A percentile compares a stretch with the other conserved stretches of the same genome.
phyloP scores from a whole-genome alignment of 2,329 filamentous ascomycete genomes.

The Capronia epimyces region DNA sequence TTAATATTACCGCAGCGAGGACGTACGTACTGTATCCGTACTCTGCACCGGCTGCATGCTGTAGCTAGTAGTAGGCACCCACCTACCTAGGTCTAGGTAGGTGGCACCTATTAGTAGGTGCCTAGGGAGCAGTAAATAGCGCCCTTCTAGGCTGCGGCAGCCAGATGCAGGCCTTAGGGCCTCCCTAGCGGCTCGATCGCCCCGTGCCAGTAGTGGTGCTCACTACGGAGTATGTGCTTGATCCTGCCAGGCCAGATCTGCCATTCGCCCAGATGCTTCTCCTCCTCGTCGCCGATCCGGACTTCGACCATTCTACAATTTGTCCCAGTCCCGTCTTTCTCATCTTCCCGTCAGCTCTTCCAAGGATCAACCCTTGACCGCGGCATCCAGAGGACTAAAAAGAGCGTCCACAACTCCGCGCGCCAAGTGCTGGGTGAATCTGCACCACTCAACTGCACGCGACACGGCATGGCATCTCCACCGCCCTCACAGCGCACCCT shows the following conservation, averaged over 20 bases:
- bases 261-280: neutral
- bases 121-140: too few relatives aligned
- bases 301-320: constrained; percentile 4
- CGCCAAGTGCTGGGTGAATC: neutral
- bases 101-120: too few relatives aligned
- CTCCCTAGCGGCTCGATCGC: neutral
- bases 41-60: too few relatives aligned
- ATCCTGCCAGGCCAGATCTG: neutral
- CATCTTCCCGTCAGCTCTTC: neutral
- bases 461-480: neutral
- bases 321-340: neutral
- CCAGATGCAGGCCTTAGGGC: neutral
- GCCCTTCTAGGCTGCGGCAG: neutral
- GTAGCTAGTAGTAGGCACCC: too few relatives aligned
- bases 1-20: too few relatives aligned
- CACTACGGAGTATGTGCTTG: too few relatives aligned
- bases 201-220: neutral
- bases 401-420: neutral
- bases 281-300: constrained; percentile 15
- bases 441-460: neutral
- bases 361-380: neutral
- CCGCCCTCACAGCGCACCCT: neutral
- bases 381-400: neutral
- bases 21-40: too few relatives aligned
- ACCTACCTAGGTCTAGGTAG: too few relatives aligned